A percentile compares a stretch with the other conserved stretches of the same genome.
Evolutionary conservation across 768 basidiomycete species (phyloP).

Genomic region (Albatrellus ellisii): DNA sequence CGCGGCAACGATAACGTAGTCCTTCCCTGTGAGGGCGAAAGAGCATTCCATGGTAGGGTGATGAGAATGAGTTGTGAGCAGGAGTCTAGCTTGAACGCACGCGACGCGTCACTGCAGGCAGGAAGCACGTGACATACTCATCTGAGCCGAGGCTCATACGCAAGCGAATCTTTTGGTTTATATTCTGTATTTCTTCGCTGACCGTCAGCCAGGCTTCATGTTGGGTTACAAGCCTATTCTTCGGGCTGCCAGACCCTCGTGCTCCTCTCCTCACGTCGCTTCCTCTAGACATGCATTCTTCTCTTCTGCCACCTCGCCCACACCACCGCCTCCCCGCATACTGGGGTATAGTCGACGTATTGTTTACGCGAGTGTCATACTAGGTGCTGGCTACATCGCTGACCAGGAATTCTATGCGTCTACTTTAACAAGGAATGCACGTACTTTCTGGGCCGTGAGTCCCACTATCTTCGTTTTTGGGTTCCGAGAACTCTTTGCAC

Average conservation of each 20-base stretch:
- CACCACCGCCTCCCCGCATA: slow-evolving; percentile 4
- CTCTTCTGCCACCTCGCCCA: too few relatives aligned
- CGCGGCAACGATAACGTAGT: slow-evolving; percentile 84
- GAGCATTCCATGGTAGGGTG: slow-evolving; percentile 68
- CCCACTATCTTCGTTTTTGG: not conserved
- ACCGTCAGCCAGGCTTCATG: too few relatives aligned
- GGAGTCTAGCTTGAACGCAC: too few relatives aligned
- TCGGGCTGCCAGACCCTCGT: too few relatives aligned
- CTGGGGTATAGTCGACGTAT: slow-evolving; percentile 14
- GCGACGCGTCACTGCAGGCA: too few relatives aligned
- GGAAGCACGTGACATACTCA: too few relatives aligned
- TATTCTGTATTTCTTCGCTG: too few relatives aligned
- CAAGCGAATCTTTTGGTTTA: too few relatives aligned
- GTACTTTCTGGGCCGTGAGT: slow-evolving; percentile 38
- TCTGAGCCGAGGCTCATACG: too few relatives aligned
- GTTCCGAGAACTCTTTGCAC: slow-evolving; percentile 1
- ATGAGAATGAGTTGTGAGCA: not conserved
- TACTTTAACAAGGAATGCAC: slow-evolving; percentile 31
- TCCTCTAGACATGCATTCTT: too few relatives aligned
- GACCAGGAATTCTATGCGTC: slow-evolving; percentile 37
- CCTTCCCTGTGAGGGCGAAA: slow-evolving; percentile 86
- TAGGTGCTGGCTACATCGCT: slow-evolving; percentile 22
- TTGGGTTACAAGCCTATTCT: too few relatives aligned
- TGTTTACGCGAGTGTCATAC: slow-evolving; percentile 16
- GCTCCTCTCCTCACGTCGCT: too few relatives aligned